Conservation (phyloP, 257 asterid genomes). For the Galeopsis tetrahit region DNA sequence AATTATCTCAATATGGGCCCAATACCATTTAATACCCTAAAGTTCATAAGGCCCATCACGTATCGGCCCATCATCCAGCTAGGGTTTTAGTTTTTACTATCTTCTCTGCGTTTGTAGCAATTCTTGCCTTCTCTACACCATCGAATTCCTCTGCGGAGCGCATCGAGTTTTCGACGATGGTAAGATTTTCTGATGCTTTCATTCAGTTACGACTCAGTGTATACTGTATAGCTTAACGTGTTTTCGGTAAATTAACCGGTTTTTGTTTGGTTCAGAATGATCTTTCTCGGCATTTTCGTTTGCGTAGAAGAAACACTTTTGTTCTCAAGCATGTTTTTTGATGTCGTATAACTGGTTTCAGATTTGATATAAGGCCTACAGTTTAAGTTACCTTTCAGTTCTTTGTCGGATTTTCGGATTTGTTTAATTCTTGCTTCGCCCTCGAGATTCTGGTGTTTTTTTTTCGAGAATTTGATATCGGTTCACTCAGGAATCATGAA, state of each 20-base stretch:
- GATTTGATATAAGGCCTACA: neutral
- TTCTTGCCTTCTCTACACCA: neutral
- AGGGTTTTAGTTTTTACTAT: constrained; percentile 45
- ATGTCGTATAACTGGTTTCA: neutral
- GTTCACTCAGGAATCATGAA: neutral
- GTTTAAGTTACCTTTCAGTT: neutral
- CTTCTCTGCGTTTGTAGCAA: neutral
- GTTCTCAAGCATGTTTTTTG: neutral
- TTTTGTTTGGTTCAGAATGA: neutral
- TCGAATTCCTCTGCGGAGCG: constrained; percentile 9
- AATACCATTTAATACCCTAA: neutral
- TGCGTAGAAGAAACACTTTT: neutral
- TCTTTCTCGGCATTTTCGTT: neutral
- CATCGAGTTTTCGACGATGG: constrained; percentile 27
- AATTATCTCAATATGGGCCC: constrained; percentile 4
- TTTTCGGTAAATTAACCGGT: neutral
- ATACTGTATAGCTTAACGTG: neutral
- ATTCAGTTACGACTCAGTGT: neutral
- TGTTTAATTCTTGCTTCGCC: neutral
- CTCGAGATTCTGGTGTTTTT: neutral
- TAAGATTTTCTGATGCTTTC: constrained; percentile 10
- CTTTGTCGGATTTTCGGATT: neutral
- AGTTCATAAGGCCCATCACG: neutral
- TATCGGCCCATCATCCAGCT: constrained; percentile 29
- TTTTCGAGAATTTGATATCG: neutral